phyloP scores from a whole-genome alignment of 2,329 filamentous ascomycete genomes.

The Penicillium sp. region DNA sequence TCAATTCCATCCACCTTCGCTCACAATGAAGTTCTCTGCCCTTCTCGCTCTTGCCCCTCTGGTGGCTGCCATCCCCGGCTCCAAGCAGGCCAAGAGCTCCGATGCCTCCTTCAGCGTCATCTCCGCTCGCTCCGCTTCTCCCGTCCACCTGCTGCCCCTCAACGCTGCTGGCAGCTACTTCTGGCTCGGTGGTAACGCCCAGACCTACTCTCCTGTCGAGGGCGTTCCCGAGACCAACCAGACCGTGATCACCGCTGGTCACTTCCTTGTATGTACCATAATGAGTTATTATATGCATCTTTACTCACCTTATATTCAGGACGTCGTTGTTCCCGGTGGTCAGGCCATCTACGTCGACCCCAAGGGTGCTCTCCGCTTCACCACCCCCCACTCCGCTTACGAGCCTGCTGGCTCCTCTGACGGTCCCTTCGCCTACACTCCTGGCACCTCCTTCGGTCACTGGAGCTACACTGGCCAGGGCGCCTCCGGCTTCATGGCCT shows the following conservation, averaged over 20 bases:
- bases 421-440: constrained; percentile 51
- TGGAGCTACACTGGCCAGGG: constrained; percentile 36
- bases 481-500: constrained; percentile 45
- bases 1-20: neutral
- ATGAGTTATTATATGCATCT: neutral
- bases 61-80: constrained; percentile 24
- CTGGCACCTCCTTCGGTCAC: constrained; percentile 25
- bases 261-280: constrained; percentile 32
- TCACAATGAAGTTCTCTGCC: constrained; percentile 31
- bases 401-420: constrained; percentile 54
- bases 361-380: constrained; percentile 58
- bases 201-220: constrained; percentile 51
- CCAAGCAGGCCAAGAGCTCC: constrained; percentile 10
- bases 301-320: constrained; percentile 32
- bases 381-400: constrained; percentile 55
- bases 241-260: constrained; percentile 49
- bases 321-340: constrained; percentile 61
- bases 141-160: constrained; percentile 50
- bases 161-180: constrained; percentile 50
- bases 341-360: constrained; percentile 61
- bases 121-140: constrained; percentile 47
- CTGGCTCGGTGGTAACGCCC: constrained; percentile 50
- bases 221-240: constrained; percentile 43
- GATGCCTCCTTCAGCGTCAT: constrained; percentile 44
- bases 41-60: constrained; percentile 28